Evolutionary conservation across 1,139 yeast species (phyloP).

Genomic region (Saccharomyces hybrid): DNA sequence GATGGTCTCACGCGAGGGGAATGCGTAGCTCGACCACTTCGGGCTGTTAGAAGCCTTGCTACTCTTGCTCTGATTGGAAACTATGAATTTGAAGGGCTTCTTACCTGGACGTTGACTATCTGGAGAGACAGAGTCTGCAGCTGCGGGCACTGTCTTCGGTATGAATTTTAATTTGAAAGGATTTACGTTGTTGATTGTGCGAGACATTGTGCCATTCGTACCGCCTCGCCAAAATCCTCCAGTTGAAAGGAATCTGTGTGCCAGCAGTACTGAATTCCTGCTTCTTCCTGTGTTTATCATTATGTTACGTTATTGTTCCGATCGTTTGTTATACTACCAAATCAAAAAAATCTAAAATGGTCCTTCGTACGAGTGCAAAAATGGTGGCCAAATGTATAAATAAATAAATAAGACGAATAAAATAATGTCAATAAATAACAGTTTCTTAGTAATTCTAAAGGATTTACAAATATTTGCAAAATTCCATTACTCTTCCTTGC

Average conservation of each 20-base stretch:
- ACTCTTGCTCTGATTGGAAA: not conserved
- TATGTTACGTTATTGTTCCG: not conserved
- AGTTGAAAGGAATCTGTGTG: not conserved
- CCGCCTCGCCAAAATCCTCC: not conserved
- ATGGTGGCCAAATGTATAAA: not conserved
- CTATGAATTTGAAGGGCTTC: not conserved
- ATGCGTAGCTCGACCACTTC: conserved; percentile 27
- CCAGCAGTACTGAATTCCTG: not conserved
- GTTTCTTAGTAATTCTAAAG: not conserved
- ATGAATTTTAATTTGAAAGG: conserved; percentile 8
- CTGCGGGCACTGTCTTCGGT: not conserved
- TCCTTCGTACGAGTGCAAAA: not conserved
- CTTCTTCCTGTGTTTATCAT: not conserved
- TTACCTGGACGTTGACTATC: not conserved
- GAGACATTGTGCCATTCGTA: not conserved
- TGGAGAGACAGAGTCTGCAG: not conserved
- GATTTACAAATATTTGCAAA: not conserved
- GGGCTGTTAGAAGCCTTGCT: not conserved
- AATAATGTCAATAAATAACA: not conserved
- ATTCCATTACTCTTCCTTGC: not conserved
- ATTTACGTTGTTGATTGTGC: not conserved
- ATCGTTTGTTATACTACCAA: not conserved
- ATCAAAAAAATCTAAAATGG: not conserved
- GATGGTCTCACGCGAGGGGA: conserved; percentile 22
- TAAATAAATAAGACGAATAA: not conserved